A percentile compares a stretch with the other conserved stretches of the same genome.
Evolutionary conservation across 352 stramenopile species (phyloP).

Genomic region (Phytophthora hybrid): DNA sequence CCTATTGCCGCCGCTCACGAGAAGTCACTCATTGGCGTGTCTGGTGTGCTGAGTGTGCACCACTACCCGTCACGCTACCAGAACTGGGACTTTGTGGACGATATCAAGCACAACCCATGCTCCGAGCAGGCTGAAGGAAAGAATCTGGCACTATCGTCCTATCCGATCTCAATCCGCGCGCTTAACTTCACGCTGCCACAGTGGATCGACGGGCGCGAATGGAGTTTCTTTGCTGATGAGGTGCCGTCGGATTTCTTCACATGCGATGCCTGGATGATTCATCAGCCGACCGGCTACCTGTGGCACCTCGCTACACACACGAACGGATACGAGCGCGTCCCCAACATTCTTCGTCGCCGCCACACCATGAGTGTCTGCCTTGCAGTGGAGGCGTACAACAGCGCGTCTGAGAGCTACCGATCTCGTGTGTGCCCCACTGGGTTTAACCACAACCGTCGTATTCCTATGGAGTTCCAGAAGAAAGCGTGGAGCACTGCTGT

Average conservation of each 20-base stretch:
- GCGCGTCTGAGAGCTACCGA: conserved; percentile 64
- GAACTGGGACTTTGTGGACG: conserved; percentile 90
- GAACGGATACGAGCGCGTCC: conserved; percentile 78
- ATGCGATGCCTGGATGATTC: conserved; percentile 80
- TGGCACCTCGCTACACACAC: conserved; percentile 82
- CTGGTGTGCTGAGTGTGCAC: conserved; percentile 76
- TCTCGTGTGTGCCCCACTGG: conserved; percentile 58
- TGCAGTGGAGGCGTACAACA: conserved; percentile 78
- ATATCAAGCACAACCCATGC: conserved; percentile 82
- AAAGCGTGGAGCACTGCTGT: conserved; percentile 57
- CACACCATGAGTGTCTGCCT: conserved; percentile 81
- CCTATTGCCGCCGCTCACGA: conserved; percentile 76
- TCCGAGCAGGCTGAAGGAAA: conserved; percentile 42
- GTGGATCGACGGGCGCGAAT: conserved; percentile 82
- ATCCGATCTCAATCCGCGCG: conserved; percentile 77
- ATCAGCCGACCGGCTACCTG: conserved; percentile 58
- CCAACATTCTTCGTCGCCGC: conserved; percentile 80
- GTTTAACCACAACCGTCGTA: conserved; percentile 76
- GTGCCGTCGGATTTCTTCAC: conserved; percentile 72
- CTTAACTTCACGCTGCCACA: conserved; percentile 77
- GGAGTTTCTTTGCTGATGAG: conserved; percentile 73
- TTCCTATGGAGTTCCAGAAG: conserved; percentile 66
- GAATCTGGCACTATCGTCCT: conserved; percentile 69
- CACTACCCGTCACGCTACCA: conserved; percentile 86
- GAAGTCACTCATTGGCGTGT: conserved; percentile 62